phyloP scores from a whole-genome alignment of 2,329 filamentous ascomycete species.

The Aspergillus fumigatus region DNA sequence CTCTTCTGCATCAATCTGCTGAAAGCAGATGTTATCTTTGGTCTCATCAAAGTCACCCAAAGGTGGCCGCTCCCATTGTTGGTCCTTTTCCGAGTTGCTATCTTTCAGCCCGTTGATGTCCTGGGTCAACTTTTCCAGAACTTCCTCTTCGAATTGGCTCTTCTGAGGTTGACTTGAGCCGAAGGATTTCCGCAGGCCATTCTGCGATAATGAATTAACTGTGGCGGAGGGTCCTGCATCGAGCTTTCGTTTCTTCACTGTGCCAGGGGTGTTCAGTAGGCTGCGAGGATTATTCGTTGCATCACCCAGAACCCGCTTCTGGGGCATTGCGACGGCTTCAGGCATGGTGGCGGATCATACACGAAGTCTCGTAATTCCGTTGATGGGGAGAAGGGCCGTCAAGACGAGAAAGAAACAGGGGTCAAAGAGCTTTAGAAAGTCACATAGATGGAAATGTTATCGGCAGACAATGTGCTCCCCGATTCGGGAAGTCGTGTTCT shows the following conservation, averaged over 20 bases:
- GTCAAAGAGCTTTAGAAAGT: background rate
- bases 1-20: conserved; percentile 94
- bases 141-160: conserved; percentile 88
- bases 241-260: conserved; percentile 79
- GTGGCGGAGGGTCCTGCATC: conserved; percentile 52
- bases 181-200: conserved; percentile 50
- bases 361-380: background rate
- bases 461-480: conserved; percentile 9
- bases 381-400: background rate
- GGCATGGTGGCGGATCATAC: conserved; percentile 30
- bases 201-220: conserved; percentile 58
- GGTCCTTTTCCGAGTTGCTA: conserved; percentile 86
- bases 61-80: conserved; percentile 74
- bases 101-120: conserved; percentile 82
- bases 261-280: conserved; percentile 49
- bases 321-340: conserved; percentile 46
- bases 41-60: conserved; percentile 59
- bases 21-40: conserved; percentile 74
- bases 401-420: background rate
- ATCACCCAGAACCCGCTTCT: conserved; percentile 70
- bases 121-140: conserved; percentile 92
- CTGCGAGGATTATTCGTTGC: conserved; percentile 61
- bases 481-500: conserved; percentile 14
- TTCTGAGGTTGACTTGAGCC: conserved; percentile 69
- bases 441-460: background rate